Base-by-base conservation (phyloP, 495 filamentous ascomycete genomes). In the Podospora tetraspora region DNA sequence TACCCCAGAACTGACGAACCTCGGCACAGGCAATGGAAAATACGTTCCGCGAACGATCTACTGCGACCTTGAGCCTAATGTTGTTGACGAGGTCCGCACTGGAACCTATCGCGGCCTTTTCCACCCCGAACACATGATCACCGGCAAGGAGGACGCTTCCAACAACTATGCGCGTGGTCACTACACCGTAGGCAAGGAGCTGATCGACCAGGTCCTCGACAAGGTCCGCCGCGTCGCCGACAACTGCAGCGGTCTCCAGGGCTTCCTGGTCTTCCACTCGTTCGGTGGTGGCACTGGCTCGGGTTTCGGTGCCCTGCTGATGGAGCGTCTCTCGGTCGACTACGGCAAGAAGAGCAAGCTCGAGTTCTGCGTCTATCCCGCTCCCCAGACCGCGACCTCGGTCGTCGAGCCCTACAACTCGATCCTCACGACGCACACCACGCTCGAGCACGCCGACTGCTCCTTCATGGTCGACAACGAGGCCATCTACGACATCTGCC, bases 331-430 rank as follows among this genome's bases (percentile, higher is more conserved):
- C 67, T 97, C 95, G 57, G 90, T 95, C 75, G 95, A 98, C 84
- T 99, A 96, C 78, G 93, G 93, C 81, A 99, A 99, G 89, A 99
- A 99, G 90, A 92, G 90, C 85, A 99, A 99, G 90, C 87, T 99
- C 63, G 95, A 99, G 83, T 98, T 98, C 84, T 95, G 93, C 78
- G 93, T 99, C 73, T 99, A 99, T 84, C 95, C 95, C 71, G 93
- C 95, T 71, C 96, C 96, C 57, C 94, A 93, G 84, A 94, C 94
- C 72, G 92, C 93, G 72, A 97, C 94, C 73, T 94, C 96, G 62
- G 94, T 99, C 66, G 95, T 99, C 70, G 95, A 99, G 86, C 95
- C 95, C 27, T 99, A 99, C 87, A 99, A 98, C 85, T 97, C 96
- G 62, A 97, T 98, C 80, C 86, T 99, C 66, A 97, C 96, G 73